These are phyloP conservation scores for Cerioporus squamosus DNA, from an alignment of 1,284 basidiomycete species.

Conservation along the genomic window DNA sequence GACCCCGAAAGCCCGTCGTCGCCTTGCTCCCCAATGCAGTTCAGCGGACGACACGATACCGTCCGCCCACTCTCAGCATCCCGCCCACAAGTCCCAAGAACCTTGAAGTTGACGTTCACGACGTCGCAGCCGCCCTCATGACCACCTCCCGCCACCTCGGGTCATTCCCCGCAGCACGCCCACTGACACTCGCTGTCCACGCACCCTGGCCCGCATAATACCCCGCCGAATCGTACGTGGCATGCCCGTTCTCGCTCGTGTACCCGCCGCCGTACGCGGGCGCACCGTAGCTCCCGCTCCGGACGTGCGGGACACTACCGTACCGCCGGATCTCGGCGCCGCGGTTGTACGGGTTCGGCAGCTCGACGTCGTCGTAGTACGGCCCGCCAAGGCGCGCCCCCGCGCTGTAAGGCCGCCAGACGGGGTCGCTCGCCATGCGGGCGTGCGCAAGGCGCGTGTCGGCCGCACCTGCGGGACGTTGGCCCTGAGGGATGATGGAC, in stretches of 20 bases:
- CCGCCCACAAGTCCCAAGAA: too few relatives aligned
- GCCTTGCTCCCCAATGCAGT: too few relatives aligned
- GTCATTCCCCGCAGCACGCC: neutral
- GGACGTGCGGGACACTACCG: slow-evolving; percentile 25
- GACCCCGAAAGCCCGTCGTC: too few relatives aligned
- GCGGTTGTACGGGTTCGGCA: slow-evolving; percentile 28
- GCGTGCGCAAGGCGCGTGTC: slow-evolving; percentile 11
- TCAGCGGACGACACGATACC: too few relatives aligned
- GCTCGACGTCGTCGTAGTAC: slow-evolving; percentile 11
- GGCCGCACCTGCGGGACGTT: too few relatives aligned
- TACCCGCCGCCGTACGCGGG: neutral
- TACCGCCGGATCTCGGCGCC: slow-evolving; percentile 26
- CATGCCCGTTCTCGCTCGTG: neutral
- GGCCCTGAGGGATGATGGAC: neutral
- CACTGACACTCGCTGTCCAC: neutral
- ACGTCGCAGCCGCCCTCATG: slow-evolving; percentile 17
- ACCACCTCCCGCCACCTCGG: slow-evolving; percentile 22
- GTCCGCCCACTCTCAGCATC: too few relatives aligned
- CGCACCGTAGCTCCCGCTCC: slow-evolving; percentile 2
- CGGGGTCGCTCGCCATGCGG: slow-evolving; percentile 21
- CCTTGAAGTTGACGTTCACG: neutral
- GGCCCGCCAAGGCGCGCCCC: slow-evolving; percentile 11
- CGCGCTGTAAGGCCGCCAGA: slow-evolving; percentile 24
- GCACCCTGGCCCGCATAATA: neutral
- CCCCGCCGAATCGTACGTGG: too few relatives aligned